Evolutionary conservation across 495 filamentous ascomycete genomes (phyloP), one percentile per base, ranked within the genome.

Genomic region (Aspergillus bridgeri): DNA sequence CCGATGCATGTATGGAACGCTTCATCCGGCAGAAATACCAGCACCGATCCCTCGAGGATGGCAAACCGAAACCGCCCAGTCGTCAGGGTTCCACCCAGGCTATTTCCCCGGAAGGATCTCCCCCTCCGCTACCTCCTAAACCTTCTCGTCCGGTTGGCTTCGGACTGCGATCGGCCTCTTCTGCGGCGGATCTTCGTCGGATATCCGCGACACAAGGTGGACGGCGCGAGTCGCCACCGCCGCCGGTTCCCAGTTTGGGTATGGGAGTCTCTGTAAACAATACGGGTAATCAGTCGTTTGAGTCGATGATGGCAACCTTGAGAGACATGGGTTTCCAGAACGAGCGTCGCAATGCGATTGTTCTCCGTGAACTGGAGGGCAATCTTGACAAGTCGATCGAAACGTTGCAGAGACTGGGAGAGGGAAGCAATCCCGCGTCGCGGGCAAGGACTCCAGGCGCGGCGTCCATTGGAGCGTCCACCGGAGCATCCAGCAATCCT

Each of bases 21-120:
- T 97, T 89, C 68, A 96, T 98, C 62, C 82, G 93, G 46, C 85
- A 92, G 60, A 98, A 98, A 75, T 98, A 98, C 69, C 83, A 95
- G 69, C 78, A 86, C 56, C 79, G 76, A 60, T 73, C 66, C 33
- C 80, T 83, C 70, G 83, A 82, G 70, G 74, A 78, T 60, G 78
- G 80, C 1, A 78, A 74, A 55, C 75, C 74, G 20, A 76, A 77
- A 49, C 75, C 77, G 13, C 75, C 75, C 18, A 77, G 75, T 60
- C 72, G 75, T 51, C 66, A 75, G 19, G 71, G 75, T 53, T 65
- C 68, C 2, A 72, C 69, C 24, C 73, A 74, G 48, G 70, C 56
- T 23, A 68, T 63, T 42, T 79, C 76, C 11, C 71, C 73, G 5
- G 75, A 79, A 23, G 70, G 69, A n/a, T 73, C 76, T 43, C 90